phyloP scores from a whole-genome alignment of 169 alveolate genomes.

The Theileria parva region DNA sequence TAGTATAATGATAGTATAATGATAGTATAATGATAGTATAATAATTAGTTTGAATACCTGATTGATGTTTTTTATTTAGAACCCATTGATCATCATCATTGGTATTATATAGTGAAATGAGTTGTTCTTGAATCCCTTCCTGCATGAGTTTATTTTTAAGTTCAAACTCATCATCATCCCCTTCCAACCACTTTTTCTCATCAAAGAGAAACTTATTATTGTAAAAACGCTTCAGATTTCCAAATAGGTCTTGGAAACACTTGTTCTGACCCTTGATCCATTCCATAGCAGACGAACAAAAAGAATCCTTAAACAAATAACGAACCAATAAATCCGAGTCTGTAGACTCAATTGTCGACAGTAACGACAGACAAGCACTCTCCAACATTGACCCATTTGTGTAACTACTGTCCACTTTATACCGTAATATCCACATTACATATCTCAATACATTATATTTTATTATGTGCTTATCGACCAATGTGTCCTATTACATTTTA shows the following conservation, averaged over 20 bases:
- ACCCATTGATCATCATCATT: background rate
- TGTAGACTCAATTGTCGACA: conserved; percentile 50
- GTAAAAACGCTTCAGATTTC: conserved; percentile 17
- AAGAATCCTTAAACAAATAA: conserved; percentile 54
- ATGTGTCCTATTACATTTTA: conserved; percentile 41
- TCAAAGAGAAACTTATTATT: conserved; percentile 26
- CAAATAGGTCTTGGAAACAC: conserved; percentile 29
- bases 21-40: background rate
- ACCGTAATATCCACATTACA: conserved; percentile 63
- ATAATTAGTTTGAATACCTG: background rate
- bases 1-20: background rate
- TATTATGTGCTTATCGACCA: conserved; percentile 61
- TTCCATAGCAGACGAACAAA: conserved; percentile 17
- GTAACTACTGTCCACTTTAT: conserved; percentile 26
- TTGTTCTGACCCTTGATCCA: conserved; percentile 22
- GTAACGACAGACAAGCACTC: conserved; percentile 55
- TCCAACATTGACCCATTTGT: conserved; percentile 57
- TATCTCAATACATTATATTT: conserved; percentile 47
- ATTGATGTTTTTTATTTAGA: background rate
- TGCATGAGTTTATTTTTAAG: background rate
- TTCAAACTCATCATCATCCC: conserved; percentile 40
- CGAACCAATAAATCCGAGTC: conserved; percentile 53
- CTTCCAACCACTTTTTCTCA: conserved; percentile 63
- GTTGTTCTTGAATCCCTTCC: background rate
- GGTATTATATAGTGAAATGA: background rate